Evolutionary conservation across 2,329 filamentous ascomycete genomes (phyloP).

Genomic region (Dendrostoma leiphaemia): DNA sequence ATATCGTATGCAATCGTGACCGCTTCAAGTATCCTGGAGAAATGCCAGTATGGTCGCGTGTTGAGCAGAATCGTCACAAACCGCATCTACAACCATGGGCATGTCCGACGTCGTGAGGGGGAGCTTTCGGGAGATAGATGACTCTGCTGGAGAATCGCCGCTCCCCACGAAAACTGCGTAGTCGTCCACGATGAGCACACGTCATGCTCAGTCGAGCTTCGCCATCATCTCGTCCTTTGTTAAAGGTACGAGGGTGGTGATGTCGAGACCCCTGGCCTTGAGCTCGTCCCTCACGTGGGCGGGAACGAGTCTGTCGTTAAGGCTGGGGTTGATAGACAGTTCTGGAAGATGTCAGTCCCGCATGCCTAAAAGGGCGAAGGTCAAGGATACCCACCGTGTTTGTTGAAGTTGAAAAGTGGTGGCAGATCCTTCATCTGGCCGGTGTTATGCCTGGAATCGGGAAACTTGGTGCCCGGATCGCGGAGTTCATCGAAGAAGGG

Average conservation of each 20-base stretch:
- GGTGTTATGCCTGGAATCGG: constrained; percentile 88
- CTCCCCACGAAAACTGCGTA: constrained; percentile 11
- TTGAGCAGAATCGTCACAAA: constrained; percentile 10
- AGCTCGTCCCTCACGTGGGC: constrained; percentile 74
- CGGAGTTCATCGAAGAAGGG: constrained; percentile 98
- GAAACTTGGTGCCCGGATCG: constrained; percentile 85
- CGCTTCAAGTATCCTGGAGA: constrained; percentile 9
- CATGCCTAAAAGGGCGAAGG: constrained; percentile 11
- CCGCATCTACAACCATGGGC: constrained; percentile 12
- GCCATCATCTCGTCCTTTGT: constrained; percentile 97
- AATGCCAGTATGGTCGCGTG: constrained; percentile 10
- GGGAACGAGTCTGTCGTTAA: constrained; percentile 88
- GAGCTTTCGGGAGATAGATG: neutral
- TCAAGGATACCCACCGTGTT: constrained; percentile 70
- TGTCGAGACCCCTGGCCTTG: constrained; percentile 77
- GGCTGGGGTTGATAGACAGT: constrained; percentile 86
- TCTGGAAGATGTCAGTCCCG: constrained; percentile 52
- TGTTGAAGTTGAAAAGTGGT: constrained; percentile 86
- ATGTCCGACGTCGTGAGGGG: constrained; percentile 13
- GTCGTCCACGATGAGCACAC: constrained; percentile 13
- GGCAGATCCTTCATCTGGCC: constrained; percentile 80
- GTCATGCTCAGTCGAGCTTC: constrained; percentile 77
- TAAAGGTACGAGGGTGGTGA: constrained; percentile 90
- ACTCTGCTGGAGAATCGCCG: constrained; percentile 10
- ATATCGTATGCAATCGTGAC: constrained; percentile 13